Evolutionary conservation across 2,329 filamentous ascomycete genomes (phyloP), one percentile per base, ranked within the genome.

Genomic region (Diaporthe citrichinensis): DNA sequence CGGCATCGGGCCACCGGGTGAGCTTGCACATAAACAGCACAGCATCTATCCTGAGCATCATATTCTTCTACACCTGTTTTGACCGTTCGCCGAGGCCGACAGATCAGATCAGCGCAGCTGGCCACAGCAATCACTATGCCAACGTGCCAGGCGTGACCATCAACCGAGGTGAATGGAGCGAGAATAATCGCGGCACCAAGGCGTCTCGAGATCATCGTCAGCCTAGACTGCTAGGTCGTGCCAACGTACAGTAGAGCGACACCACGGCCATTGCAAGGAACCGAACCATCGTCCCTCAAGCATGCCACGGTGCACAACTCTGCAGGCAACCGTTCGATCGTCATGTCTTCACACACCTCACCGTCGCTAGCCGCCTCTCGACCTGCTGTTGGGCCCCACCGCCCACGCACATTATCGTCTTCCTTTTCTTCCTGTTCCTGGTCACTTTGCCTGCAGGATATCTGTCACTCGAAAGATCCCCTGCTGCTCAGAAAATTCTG

Each of bases 71-170:
- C 25, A 31, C 9, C 28, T 14, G 36, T 17, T 15, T 9, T 14
- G 6, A 86, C 92, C 91, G 90, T 95, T 95, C 91, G 90, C 94
- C 92, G 90, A 96, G 61, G 41, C 25, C 94, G 91, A 93, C 94
- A 97, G 92, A 97, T 88, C 94, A 46, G 59, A 94, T 92, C 90
- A 80, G 87, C 98, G 94, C 96, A 91, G 94, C 93, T 94, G 91
- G 92, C 94, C 94, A 92, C 91, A 96, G 96, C 94, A 94, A 96
- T 96, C 91, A 90, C 88, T 78, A 39, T 85, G 88, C 89, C 92
- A 92, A 94, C 92, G 94, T 93, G 41, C 20, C 41, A 31, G 39
- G 61, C 41, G 41, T 49, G 25, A 20, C 20, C 14, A 25, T 61
- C 34, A 17, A 53, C 41, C 31, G 25, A 28, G 31, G 55, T 41